Conservation (phyloP, 768 basidiomycete genomes). For the Austroboletus festivus region DNA sequence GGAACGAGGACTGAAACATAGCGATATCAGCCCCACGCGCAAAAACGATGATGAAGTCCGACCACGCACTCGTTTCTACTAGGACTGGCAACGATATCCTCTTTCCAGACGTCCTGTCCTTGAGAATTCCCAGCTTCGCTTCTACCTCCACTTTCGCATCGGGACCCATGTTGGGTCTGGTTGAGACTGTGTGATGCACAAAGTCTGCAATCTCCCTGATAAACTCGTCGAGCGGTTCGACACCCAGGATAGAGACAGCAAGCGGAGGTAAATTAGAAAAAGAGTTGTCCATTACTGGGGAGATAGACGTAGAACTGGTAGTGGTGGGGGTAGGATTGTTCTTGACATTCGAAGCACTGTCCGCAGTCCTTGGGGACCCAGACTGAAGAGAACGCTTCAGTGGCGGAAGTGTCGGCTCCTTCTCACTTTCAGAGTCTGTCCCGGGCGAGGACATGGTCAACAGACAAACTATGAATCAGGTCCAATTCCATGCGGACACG, state of each 20-base stretch:
- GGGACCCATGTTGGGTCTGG: conserved; percentile 52
- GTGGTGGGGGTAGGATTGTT: conserved; percentile 8
- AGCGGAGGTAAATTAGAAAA: conserved; percentile 51
- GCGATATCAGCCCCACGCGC: conserved; percentile 3
- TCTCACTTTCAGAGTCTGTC: conserved; percentile 30
- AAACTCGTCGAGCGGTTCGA: conserved; percentile 91
- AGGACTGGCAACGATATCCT: conserved; percentile 69
- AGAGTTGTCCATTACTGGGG: conserved; percentile 26
- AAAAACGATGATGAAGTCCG: background rate
- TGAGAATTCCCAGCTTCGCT: conserved; percentile 81
- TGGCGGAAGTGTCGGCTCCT: conserved; percentile 28
- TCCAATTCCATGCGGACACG: background rate
- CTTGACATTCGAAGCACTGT: conserved; percentile 26
- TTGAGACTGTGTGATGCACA: conserved; percentile 66
- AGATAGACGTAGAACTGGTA: conserved; percentile 8
- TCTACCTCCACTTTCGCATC: conserved; percentile 72
- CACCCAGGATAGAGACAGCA: conserved; percentile 78
- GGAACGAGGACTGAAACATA: conserved; percentile 59
- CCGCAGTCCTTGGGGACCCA: conserved; percentile 23
- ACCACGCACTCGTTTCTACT: conserved; percentile 77
- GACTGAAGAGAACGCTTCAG: conserved; percentile 39
- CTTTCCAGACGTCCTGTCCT: conserved; percentile 51
- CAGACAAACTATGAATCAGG: conserved; percentile 6
- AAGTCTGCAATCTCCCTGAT: conserved; percentile 91
- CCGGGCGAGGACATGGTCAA: conserved; percentile 27